phyloP scores from a whole-genome alignment of 805 yeast species.

The Wickerhamomyces xylosicus region DNA sequence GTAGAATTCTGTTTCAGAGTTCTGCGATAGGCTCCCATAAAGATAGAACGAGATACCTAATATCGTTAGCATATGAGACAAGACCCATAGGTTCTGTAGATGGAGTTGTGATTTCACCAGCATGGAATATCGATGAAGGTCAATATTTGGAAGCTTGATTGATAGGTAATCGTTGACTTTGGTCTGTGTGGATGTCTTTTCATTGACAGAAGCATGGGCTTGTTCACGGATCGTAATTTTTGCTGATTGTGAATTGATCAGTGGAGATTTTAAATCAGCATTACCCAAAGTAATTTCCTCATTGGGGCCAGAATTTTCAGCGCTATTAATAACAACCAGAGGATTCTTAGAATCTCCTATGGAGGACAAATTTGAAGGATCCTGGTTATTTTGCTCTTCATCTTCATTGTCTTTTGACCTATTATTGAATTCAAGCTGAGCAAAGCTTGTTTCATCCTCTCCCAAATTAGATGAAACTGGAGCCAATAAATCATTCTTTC shows the following conservation, averaged over 20 bases:
- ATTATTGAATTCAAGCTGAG: background rate
- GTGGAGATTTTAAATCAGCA: no score
- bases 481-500: background rate
- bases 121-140: background rate
- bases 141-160: background rate
- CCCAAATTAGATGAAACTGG: background rate
- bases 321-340: no score
- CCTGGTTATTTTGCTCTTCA: background rate
- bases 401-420: background rate
- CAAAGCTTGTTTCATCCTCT: background rate
- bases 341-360: background rate
- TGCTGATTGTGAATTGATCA: background rate
- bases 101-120: conserved; percentile 5
- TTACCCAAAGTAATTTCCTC: no score
- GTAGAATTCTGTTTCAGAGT: background rate
- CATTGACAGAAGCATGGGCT: no score
- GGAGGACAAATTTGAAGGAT: background rate
- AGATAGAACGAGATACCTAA: conserved; percentile 8
- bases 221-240: background rate
- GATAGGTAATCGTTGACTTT: background rate
- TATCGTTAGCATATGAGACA: conserved; percentile 15
- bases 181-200: background rate
- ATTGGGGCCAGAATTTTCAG: no score
- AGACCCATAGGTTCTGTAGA: conserved; percentile 16
- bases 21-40: conserved; percentile 1